Conservation (phyloP, 2,329 filamentous ascomycete genomes). For the Coniella lustricola region DNA sequence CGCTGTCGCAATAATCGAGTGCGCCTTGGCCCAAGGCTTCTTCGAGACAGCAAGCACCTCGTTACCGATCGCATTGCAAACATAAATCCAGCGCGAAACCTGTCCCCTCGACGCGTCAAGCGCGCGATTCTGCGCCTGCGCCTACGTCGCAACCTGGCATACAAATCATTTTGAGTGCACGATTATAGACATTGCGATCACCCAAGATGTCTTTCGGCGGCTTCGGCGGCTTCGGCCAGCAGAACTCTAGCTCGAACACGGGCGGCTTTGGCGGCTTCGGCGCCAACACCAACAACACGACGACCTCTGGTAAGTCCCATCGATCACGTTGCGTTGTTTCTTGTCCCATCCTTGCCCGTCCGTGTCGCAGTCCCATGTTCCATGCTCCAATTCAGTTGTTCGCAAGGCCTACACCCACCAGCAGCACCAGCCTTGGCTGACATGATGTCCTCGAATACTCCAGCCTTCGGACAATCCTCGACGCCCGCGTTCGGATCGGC, state of each 20-base stretch:
- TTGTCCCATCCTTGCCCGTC: slow-evolving; percentile 10
- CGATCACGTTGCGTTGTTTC: neutral
- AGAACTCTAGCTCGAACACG: slow-evolving; percentile 29
- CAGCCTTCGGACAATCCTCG: slow-evolving; percentile 33
- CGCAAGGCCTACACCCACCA: slow-evolving; percentile 19
- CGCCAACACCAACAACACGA: slow-evolving; percentile 32
- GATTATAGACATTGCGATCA: slow-evolving; percentile 13
- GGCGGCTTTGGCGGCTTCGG: slow-evolving; percentile 53
- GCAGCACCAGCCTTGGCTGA: slow-evolving; percentile 15
- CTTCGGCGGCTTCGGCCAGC: slow-evolving; percentile 53
- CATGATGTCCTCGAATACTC: slow-evolving; percentile 17
- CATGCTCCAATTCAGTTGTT: slow-evolving; percentile 6
- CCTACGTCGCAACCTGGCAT: slow-evolving; percentile 5
- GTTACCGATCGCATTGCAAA: slow-evolving; percentile 10
- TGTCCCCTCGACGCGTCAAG: slow-evolving; percentile 24
- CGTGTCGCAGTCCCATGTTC: slow-evolving; percentile 13
- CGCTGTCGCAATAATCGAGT: slow-evolving; percentile 2
- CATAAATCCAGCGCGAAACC: neutral
- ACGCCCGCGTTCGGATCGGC: slow-evolving; percentile 26
- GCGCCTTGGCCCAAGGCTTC: neutral
- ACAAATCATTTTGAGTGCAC: neutral
- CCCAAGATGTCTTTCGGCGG: slow-evolving; percentile 49
- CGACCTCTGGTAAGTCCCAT: slow-evolving; percentile 44
- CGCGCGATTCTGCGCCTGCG: slow-evolving; percentile 21
- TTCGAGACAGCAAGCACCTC: neutral